Evolutionary conservation across 768 basidiomycete species (phyloP).

Genomic region (Dentipellis sp.): DNA sequence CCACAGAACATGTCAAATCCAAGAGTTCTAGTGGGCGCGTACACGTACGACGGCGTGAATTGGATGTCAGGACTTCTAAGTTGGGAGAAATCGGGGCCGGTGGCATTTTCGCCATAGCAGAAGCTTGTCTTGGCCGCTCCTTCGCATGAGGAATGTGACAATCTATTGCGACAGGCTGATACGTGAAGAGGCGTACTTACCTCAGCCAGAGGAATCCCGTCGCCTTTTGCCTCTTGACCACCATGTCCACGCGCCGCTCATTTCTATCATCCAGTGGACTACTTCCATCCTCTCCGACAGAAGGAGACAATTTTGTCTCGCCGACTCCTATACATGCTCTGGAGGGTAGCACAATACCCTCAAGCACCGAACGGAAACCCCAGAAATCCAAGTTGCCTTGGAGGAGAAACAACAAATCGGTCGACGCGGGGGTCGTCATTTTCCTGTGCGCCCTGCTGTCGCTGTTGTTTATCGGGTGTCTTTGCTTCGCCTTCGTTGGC

Average conservation of each 20-base stretch:
- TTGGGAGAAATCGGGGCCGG: too few species aligned
- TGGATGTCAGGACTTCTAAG: too few species aligned
- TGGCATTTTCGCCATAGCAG: neutral
- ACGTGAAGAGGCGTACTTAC: too few species aligned
- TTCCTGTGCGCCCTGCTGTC: constrained; percentile 34
- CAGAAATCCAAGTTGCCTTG: too few species aligned
- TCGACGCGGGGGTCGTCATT: constrained; percentile 20
- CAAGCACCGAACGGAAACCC: constrained; percentile 13
- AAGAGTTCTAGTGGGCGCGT: too few species aligned
- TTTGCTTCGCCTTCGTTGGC: constrained; percentile 43
- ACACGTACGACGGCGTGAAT: too few species aligned
- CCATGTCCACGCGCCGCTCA: constrained; percentile 26
- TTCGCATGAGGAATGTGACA: neutral
- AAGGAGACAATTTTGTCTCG: too few species aligned
- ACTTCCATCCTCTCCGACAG: neutral
- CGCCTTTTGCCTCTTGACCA: constrained; percentile 25
- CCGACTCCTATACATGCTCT: constrained; percentile 4
- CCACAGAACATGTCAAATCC: too few species aligned
- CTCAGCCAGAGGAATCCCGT: constrained; percentile 7
- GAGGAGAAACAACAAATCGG: constrained; percentile 9
- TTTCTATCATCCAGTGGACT: constrained; percentile 32
- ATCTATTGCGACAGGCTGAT: too few species aligned
- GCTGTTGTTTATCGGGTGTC: constrained; percentile 35
- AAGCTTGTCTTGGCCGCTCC: constrained; percentile 10
- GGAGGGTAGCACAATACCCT: constrained; percentile 15